Evolutionary conservation across 2,329 filamentous ascomycete genomes (phyloP), one percentile per base, ranked within the genome.

Genomic region (Pseudocercospora cruenta): DNA sequence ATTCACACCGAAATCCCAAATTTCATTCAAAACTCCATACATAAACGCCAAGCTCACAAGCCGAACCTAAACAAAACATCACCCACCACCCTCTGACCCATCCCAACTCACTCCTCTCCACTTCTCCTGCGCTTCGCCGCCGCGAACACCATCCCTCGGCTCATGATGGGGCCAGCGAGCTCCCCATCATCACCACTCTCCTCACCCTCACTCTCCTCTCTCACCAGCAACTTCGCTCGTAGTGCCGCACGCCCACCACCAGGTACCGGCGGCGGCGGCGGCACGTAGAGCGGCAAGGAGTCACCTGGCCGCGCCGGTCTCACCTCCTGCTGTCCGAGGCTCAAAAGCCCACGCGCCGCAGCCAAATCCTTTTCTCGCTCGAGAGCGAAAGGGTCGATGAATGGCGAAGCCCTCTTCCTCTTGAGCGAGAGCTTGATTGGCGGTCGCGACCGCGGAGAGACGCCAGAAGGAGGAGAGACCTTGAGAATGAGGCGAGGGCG

Each of bases 391-490:
- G 51, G 51, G 14, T 55, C 51, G 16, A 31, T 12, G 10, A 55
- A 55, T 14, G 51, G 24, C 21, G 14, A 5, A n/a, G 14, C 2
- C 3, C 12, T n/a, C 28, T 6, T 8, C 55, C 43, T 58, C 55
- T 58, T 58, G 55, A 58, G 55, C n/a, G 55, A 58, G 16, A 58
- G 55, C 31, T 58, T 58, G 19, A 58, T 58, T 16, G 55, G 55
- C 26, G 31, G 55, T 28, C 55, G 55, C 8, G 51, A 28, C 22
- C 24, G 21, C 16, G 51, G 51, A 10, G 51, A 55, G 24, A 55
- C 51, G 21, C 21, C 14, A 24, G 49, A 28, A 12, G 19, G 51
- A 9, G 31, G 55, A 4, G 55, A 36, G 55, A 39, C 6, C 16
- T 58, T 58, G 55, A 58, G 26, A 9, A 58, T 24, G n/a, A 58